Base-by-base conservation (phyloP, 2,329 filamentous ascomycete species). In the Conoideocrella luteorostrata region DNA sequence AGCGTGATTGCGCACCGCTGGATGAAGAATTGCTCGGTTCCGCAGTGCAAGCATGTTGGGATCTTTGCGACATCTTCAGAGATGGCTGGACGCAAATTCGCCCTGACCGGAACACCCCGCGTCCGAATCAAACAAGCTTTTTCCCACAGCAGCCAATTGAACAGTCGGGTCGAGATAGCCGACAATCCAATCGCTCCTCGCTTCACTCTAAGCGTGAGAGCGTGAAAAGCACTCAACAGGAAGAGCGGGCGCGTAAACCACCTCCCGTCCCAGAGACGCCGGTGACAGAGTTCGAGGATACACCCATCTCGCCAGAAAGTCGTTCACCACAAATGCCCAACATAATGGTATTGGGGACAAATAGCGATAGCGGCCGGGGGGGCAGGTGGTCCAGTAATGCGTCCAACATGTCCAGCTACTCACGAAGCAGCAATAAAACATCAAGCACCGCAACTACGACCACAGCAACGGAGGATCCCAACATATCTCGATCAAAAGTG, bases 231-330 rank as follows among this genome's bases (percentile, higher is more conserved):
- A 50, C 45, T 12, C 60, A 60, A 4, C 55, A 59, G 30, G 68
- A 78, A 47, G 69, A 81, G 53, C 69, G 68, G 59, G 60, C 70
- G 53, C 68, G 69, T 43, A 74, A 71, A 43, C 62, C 65, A 15
- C 66, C 63, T 3, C 66, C 68, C 2, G 75, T 82, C 4, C 90
- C 90, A 1, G 91, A 97, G 66, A 97, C 90, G 0, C 90, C 90
- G 0, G 91, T 91, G 1, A 97, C 90, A 4, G 89, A 96, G 53
- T 96, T 96, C 55, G 91, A 96, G 61, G 90, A 97, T 58, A 88
- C 85, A 0, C 83, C 87, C 4, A 78, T 88, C 34, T 94, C 89
- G 0, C 85, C 86, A 0, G 87, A 91, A 44, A 86, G 86, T 51
- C 79, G 83, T 35, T 84, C 78, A 7, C 78, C 83, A 1, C 82